Base-by-base conservation (phyloP, 148 eudicot species). In the Nepenthes mirabilis region DNA sequence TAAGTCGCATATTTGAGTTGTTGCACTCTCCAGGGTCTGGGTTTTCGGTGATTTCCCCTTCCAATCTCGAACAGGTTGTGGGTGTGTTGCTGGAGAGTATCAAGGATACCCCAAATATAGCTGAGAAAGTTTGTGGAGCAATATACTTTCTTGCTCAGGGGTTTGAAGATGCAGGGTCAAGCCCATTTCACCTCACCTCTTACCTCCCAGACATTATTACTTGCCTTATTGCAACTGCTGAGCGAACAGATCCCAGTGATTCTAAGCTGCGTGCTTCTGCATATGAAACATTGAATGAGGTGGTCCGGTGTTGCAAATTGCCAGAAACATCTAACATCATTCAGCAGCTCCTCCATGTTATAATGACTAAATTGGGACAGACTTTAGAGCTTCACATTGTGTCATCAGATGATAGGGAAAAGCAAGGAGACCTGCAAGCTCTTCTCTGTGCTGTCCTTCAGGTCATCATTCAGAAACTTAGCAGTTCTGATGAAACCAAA, bases 131-230 rank as follows among this genome's bases (percentile, higher is more conserved):
- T 56, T 83, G 85, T 64, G 88, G 85, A 7, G 85, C 85, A 49
- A 77, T 83, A 37, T 83, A 80, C 66, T 83, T 69, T 68, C 85
- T 83, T 63, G 82, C 85, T 48, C 88, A 80, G 69, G 85, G 88
- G 33, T 83, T 72, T 56, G 88, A 83, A 65, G 82, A 83, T 68
- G 74, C 65, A 13, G 82, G 68, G 43, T 13, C 79, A 40, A 68
- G 66, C 61, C 68, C 88, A 50, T 61, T 74, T 58, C 63, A 56
- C 35, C 79, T 83, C 65, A 80, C 84, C 9, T 84, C 88, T 9
- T 80, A 57, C 48, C 72, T 83, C 33, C 68, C 77, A 23, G 85
- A 83, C 34, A 73, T 83, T 52, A 80, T 83, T 50, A 14, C 77
- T 49, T 73, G 75, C 63, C 84, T 83, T 58, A 58, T 83, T 50